Evolutionary conservation across 768 basidiomycete genomes (phyloP).

Genomic region (Chlorophyllum brunneum): DNA sequence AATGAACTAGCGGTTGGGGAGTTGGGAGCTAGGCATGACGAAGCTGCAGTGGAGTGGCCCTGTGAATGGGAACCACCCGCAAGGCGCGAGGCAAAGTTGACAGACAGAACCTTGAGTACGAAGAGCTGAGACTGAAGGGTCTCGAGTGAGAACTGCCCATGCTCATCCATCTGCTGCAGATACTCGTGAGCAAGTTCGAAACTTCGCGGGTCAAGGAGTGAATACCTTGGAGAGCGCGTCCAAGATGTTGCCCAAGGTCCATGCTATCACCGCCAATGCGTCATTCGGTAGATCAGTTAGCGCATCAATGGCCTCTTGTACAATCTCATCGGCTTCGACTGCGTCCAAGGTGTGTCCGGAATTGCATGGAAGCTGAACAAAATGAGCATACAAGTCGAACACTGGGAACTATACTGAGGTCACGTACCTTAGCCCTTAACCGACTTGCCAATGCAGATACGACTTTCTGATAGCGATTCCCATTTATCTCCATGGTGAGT

Average conservation of each 20-base stretch:
- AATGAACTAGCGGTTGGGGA: slow-evolving; percentile 31
- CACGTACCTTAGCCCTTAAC: slow-evolving; percentile 71
- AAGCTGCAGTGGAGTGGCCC: slow-evolving; percentile 14
- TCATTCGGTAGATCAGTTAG: slow-evolving; percentile 77
- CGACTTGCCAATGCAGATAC: slow-evolving; percentile 77
- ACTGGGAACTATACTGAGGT: background rate
- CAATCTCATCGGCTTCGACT: slow-evolving; percentile 72
- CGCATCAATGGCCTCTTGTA: slow-evolving; percentile 72
- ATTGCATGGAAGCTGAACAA: slow-evolving; percentile 72
- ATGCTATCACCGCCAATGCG: slow-evolving; percentile 76
- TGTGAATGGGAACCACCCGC: slow-evolving; percentile 38
- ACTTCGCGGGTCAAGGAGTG: background rate
- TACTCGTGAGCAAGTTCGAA: slow-evolving; percentile 8
- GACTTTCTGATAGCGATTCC: slow-evolving; percentile 77
- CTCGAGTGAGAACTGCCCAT: slow-evolving; percentile 56
- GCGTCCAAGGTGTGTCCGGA: slow-evolving; percentile 72
- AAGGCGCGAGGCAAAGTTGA: slow-evolving; percentile 80
- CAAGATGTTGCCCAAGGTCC: slow-evolving; percentile 70
- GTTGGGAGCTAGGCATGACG: slow-evolving; percentile 28
- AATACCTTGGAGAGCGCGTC: slow-evolving; percentile 75
- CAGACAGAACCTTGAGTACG: slow-evolving; percentile 74
- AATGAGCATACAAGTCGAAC: background rate
- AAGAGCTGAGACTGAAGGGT: slow-evolving; percentile 85
- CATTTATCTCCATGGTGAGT: slow-evolving; percentile 16
- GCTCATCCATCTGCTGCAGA: slow-evolving; percentile 49